Evolutionary conservation across 768 basidiomycete species (phyloP), one percentile per base, ranked within the genome.

Genomic region (Xerocomus potaroensis): DNA sequence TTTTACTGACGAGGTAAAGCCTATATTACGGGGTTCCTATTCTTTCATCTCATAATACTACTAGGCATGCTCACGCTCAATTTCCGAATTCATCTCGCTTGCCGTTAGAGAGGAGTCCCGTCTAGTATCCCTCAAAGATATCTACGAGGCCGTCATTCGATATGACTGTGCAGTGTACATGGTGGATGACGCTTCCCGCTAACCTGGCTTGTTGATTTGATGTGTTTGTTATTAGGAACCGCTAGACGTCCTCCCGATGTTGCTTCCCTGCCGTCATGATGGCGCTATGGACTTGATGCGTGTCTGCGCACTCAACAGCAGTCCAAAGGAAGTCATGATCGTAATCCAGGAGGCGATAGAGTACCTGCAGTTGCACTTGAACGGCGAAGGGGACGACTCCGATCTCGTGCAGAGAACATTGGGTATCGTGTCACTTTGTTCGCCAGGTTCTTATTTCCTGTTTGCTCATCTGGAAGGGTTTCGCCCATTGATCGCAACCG

Each of bases 241-340:
- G 9, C 60, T 76, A 26, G 57, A 60, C 3, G 31, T 74, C 19
- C 54, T 76, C 22, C 71, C 72, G 2, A 29, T 48, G 7, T 51
- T 76, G 11, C 50, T 75, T 11, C 55, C 69, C 7, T 66, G 59
- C 21, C 19, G 41, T n/a, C 52, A 54, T 5, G 55, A 65, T 18
- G 62, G 62, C 1, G 63, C 69, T 15, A 51, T 55, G 19, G 60
- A 61, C 21, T n/a, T 77, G 21, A 51, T 75, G 14, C 53, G 45
- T n/a, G 19, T 57, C 12, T 64, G 74, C 22, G 64, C 64, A 3
- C 39, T 50, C 31, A 41, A 58, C 3, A 55, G 53, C 12, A 76
- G 63, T 42, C 65, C 69, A 0, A 76, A 75, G 48, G 75, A 76
- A 53, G 50, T 69, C 19, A 41, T 73, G 32, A 68, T 76, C 40